Conservation (phyloP, 225 moss, liverwort and hornwort genomes). For the Marchantia polymorpha region DNA sequence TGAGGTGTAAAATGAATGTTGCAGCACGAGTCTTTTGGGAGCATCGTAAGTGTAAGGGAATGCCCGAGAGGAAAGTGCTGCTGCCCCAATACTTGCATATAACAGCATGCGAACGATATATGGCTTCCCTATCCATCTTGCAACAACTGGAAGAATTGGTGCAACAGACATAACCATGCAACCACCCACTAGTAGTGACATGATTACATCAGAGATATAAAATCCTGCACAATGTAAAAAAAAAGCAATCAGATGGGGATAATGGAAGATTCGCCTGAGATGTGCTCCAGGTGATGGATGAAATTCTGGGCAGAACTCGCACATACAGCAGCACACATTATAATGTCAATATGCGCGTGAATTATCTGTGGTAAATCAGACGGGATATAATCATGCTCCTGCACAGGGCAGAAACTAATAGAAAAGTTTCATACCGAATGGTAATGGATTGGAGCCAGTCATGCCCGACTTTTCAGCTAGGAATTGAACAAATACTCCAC, state of each 20-base stretch:
- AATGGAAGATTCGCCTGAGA: neutral
- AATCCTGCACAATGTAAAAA: constrained; percentile 45
- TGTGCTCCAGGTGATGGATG: neutral
- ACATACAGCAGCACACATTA: neutral
- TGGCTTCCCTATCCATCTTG: constrained; percentile 75
- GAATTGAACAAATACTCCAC: constrained; percentile 76
- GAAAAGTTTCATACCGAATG: constrained; percentile 39
- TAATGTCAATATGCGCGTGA: no score
- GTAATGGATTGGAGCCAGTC: constrained; percentile 79
- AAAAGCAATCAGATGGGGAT: neutral
- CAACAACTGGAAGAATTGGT: constrained; percentile 64
- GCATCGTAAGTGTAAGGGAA: constrained; percentile 72
- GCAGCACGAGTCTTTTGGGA: constrained; percentile 82
- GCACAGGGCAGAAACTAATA: neutral
- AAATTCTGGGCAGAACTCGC: neutral
- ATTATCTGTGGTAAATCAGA: no score
- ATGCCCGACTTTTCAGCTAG: constrained; percentile 91
- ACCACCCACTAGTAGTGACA: constrained; percentile 66
- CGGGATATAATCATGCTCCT: neutral
- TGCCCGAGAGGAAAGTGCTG: constrained; percentile 70
- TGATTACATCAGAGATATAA: constrained; percentile 72
- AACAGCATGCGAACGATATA: constrained; percentile 74
- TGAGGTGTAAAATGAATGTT: constrained; percentile 64
- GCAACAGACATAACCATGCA: constrained; percentile 57
- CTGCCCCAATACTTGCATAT: constrained; percentile 75